Evolutionary conservation across 2,329 filamentous ascomycete genomes (phyloP).

Genomic region (Botrytis byssoidea): DNA sequence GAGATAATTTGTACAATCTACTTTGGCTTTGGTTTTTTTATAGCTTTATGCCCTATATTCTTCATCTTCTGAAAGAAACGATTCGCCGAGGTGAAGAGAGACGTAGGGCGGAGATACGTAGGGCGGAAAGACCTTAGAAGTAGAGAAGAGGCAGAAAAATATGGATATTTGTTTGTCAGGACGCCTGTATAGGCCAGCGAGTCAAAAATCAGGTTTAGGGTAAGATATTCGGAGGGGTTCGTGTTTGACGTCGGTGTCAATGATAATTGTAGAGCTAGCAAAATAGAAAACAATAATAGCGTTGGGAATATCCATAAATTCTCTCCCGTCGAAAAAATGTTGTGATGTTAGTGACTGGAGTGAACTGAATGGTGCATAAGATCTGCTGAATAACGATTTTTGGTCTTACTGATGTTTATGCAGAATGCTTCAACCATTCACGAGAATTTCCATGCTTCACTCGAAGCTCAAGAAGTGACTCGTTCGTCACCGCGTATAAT

Average conservation of each 20-base stretch:
- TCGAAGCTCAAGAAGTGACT: background rate
- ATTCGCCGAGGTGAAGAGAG: no score
- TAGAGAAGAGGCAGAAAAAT: background rate
- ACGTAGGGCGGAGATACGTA: no score
- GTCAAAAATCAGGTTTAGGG: rapidly evolving
- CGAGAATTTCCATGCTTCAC: background rate
- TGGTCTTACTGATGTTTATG: background rate
- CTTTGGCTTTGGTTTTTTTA: background rate
- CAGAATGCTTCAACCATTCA: rapidly evolving
- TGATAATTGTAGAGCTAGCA: background rate
- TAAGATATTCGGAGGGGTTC: no score
- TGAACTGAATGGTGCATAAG: background rate
- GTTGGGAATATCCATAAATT: background rate
- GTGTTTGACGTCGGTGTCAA: background rate
- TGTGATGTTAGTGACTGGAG: background rate
- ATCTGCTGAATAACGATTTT: background rate
- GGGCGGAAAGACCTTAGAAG: background rate
- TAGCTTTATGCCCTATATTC: background rate
- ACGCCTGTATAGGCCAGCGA: background rate
- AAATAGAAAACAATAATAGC: background rate
- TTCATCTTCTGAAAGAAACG: background rate
- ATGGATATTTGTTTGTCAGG: background rate
- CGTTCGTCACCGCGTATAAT: background rate
- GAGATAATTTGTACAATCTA: background rate
- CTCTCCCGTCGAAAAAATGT: background rate